Evolutionary conservation across 768 basidiomycete genomes (phyloP).

Genomic region (Clathrus columnatus): DNA sequence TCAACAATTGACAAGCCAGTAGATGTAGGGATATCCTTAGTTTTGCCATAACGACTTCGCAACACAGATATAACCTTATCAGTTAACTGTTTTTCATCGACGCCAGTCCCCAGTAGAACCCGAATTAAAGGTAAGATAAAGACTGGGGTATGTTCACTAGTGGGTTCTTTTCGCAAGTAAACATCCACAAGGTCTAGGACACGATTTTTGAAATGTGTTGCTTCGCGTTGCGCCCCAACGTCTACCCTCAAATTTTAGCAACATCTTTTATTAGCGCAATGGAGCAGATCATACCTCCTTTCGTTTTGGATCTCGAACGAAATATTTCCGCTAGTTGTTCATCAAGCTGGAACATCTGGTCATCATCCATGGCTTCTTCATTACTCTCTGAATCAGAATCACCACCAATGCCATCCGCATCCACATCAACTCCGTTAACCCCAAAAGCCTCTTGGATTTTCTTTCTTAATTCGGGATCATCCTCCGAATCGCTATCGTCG

Average conservation of each 20-base stretch:
- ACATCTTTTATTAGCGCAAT: background rate
- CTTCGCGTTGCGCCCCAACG: slow-evolving; percentile 71
- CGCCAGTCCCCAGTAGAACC: slow-evolving; percentile 52
- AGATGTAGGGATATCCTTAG: slow-evolving; percentile 52
- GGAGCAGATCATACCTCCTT: slow-evolving; percentile 35
- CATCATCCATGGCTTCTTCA: slow-evolving; percentile 84
- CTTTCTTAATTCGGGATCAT: slow-evolving; percentile 46
- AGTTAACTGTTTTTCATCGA: slow-evolving; percentile 80
- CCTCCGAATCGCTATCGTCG: slow-evolving; percentile 33
- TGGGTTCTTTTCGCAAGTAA: slow-evolving; percentile 68
- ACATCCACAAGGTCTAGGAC: slow-evolving; percentile 91
- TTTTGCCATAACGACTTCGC: slow-evolving; percentile 60
- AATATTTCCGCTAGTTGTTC: slow-evolving; percentile 87
- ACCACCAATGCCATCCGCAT: slow-evolving; percentile 45
- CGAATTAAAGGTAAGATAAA: slow-evolving; percentile 72
- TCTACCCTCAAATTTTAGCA: slow-evolving; percentile 27
- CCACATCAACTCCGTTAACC: slow-evolving; percentile 49
- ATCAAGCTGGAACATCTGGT: slow-evolving; percentile 96
- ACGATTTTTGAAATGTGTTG: slow-evolving; percentile 92
- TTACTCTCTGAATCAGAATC: slow-evolving; percentile 29
- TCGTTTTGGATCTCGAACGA: slow-evolving; percentile 53
- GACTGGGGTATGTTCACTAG: slow-evolving; percentile 58
- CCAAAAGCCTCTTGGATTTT: slow-evolving; percentile 57
- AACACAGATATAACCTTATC: slow-evolving; percentile 82
- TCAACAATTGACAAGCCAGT: slow-evolving; percentile 36